phyloP scores from a whole-genome alignment of 345 rosid genomes.

The Acer campestre region DNA sequence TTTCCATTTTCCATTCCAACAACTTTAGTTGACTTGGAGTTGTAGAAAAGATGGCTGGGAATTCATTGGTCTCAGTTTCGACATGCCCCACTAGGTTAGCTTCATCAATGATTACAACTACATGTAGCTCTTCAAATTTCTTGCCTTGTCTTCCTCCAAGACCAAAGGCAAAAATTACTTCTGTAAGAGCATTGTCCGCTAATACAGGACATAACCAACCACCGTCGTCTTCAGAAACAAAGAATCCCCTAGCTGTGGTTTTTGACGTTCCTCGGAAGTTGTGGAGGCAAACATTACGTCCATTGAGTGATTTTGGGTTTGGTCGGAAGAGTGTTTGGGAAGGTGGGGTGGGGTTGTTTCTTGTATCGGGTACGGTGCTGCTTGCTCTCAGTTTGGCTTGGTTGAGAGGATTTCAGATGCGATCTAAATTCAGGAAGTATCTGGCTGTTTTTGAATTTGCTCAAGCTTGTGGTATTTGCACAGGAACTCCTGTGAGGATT shows the following conservation, averaged over 20 bases:
- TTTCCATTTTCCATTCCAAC: not conserved
- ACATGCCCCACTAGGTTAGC: slow-evolving; percentile 42
- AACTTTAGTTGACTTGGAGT: slow-evolving; percentile 7
- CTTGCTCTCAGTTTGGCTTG: slow-evolving; percentile 90
- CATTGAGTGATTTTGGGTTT: slow-evolving; percentile 89
- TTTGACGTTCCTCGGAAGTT: slow-evolving; percentile 67
- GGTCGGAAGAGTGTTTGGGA: slow-evolving; percentile 95
- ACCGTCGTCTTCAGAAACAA: slow-evolving; percentile 48
- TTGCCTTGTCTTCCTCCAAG: slow-evolving; percentile 59
- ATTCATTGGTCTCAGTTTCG: slow-evolving; percentile 44
- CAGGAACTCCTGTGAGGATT: slow-evolving; percentile 94
- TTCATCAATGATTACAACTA: slow-evolving; percentile 34
- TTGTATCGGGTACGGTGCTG: slow-evolving; percentile 83
- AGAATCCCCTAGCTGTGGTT: slow-evolving; percentile 58
- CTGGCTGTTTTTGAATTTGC: slow-evolving; percentile 76
- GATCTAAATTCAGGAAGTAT: slow-evolving; percentile 84
- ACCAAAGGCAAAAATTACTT: slow-evolving; percentile 38
- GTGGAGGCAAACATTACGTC: slow-evolving; percentile 84
- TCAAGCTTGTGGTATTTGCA: slow-evolving; percentile 87
- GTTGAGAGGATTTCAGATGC: slow-evolving; percentile 82
- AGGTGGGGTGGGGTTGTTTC: slow-evolving; percentile 98
- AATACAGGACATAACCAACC: slow-evolving; percentile 52
- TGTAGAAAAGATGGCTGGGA: slow-evolving; percentile 48
- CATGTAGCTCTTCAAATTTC: slow-evolving; percentile 37
- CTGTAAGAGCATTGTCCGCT: slow-evolving; percentile 55